Conservation (phyloP, 352 stramenopile species). For the Phytophthora quininea region DNA sequence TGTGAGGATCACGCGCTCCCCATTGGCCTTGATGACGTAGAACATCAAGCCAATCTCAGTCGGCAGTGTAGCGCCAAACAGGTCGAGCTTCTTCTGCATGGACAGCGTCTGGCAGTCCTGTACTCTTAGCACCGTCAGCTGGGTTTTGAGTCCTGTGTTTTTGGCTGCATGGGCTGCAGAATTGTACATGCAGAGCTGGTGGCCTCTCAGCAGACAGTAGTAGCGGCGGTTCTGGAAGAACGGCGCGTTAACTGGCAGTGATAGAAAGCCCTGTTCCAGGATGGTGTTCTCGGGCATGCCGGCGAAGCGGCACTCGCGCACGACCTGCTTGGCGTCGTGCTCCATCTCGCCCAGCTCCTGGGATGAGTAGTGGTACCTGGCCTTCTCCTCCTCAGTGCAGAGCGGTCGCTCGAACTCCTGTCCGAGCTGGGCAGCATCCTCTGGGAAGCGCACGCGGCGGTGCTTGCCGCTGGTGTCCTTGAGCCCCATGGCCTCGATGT, state of each 20-base stretch:
- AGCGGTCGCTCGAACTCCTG: conserved; percentile 46
- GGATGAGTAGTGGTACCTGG: conserved; percentile 56
- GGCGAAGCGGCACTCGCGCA: conserved; percentile 53
- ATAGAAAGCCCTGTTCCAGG: conserved; percentile 71
- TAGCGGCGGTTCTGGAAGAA: conserved; percentile 70
- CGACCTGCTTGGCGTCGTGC: conserved; percentile 48
- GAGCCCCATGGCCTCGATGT: conserved; percentile 54
- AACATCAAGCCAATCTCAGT: conserved; percentile 62
- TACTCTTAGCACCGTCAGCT: conserved; percentile 60
- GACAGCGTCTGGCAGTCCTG: conserved; percentile 64
- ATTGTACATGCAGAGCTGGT: conserved; percentile 51
- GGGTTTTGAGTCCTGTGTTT: conserved; percentile 46
- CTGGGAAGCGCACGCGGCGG: conserved; percentile 61
- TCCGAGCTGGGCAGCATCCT: conserved; percentile 31
- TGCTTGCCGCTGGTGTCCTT: conserved; percentile 38
- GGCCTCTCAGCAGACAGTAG: conserved; percentile 69
- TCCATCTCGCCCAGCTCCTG: conserved; percentile 67
- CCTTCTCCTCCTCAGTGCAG: conserved; percentile 60
- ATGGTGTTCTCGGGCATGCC: conserved; percentile 66
- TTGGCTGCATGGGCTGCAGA: conserved; percentile 58
- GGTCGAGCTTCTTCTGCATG: conserved; percentile 64
- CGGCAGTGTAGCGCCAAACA: conserved; percentile 62
- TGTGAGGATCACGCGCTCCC: conserved; percentile 62
- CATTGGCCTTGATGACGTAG: conserved; percentile 71
- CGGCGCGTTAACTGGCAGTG: conserved; percentile 47